A percentile compares a stretch with the other conserved stretches of the same genome.
These are phyloP conservation scores for Paramecium bursaria DNA, from an alignment of 73 alveolate species.

Conservation along the genomic window DNA sequence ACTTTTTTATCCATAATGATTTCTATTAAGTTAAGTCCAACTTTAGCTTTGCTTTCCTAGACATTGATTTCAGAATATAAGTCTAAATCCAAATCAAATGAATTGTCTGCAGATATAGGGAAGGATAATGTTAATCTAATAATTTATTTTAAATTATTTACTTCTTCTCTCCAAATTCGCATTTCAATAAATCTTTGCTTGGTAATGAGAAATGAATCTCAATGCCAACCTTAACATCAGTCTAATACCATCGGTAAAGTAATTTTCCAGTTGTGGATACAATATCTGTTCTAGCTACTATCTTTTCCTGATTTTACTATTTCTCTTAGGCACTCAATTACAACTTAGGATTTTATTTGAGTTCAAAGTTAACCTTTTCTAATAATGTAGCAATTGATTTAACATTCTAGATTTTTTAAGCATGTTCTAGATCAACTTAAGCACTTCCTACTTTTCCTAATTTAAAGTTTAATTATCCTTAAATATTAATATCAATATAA, in stretches of 20 bases:
- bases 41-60: slow-evolving; percentile 62
- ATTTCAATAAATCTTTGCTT: slow-evolving; percentile 50
- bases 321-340: not conserved
- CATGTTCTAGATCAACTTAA: not conserved
- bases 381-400: not conserved
- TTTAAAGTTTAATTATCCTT: slow-evolving; percentile 2
- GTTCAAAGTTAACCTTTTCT: not conserved
- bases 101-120: slow-evolving; percentile 30
- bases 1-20: slow-evolving; percentile 67
- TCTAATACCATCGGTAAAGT: slow-evolving; percentile 64
- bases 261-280: slow-evolving; percentile 55
- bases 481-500: not conserved
- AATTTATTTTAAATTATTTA: not conserved
- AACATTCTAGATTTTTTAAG: not conserved
- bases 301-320: not conserved
- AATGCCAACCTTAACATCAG: slow-evolving; percentile 56
- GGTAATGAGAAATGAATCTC: slow-evolving; percentile 62
- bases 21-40: slow-evolving; percentile 58
- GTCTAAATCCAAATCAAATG: slow-evolving; percentile 58
- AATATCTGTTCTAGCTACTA: slow-evolving; percentile 12
- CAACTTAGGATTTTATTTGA: slow-evolving; percentile 21
- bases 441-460: slow-evolving; percentile 9
- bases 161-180: slow-evolving; percentile 42
- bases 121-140: slow-evolving; percentile 33
- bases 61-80: slow-evolving; percentile 59